Base-by-base conservation (phyloP, 371 early-diverging fungal genomes). In the Fennellomyces sp. region DNA sequence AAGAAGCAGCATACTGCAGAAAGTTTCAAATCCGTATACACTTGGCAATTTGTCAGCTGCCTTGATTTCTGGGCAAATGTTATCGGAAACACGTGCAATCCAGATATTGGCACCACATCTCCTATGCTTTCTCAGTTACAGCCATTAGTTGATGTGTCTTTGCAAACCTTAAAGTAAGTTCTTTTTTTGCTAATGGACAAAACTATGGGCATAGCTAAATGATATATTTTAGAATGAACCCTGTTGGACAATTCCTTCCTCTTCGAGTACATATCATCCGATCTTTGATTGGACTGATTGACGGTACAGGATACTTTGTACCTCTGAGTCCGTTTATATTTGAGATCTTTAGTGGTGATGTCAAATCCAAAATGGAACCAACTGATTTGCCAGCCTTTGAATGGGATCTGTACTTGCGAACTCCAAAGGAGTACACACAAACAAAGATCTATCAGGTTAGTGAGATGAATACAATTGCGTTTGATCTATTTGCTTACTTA, bases 41-140 rank as follows among this genome's bases (percentile, higher is more conserved):
- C 93, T 73, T 97, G 97, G 97, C 96, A 94, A 72, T 97, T 87
- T 65, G 69, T 96, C 26, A 91, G 91, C 69, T 90, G 92, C 61
- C 75, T 97, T 56, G 85, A 89, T 64, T 88, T 96, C 53, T 96
- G 97, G 97, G 70, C 91, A 5, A 85, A 85, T 49, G 89, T 94
- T 0, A 66, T 95, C 52, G 71, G 84, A 19, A 85, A 85, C 21
- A 88, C 91, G 58, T 91, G 92, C 61, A 73, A 72, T 33, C 75
- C 80, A 26, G 54, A 63, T 28, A 47, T 58, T 3, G 75, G 73
- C 1, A 58, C 60, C 8, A 38, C 60, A 0, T 64, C 72, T 7
- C 65, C 76, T 17, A 77, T 77, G 78, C 72, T 75, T 31, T 53
- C 64, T 6, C 41, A 73, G 27, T 56, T 78, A 5, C 67, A 70